Evolutionary conservation across 2,329 filamentous ascomycete species (phyloP), one percentile per base, ranked within the genome.

Genomic region (Xylariaceae sp.): DNA sequence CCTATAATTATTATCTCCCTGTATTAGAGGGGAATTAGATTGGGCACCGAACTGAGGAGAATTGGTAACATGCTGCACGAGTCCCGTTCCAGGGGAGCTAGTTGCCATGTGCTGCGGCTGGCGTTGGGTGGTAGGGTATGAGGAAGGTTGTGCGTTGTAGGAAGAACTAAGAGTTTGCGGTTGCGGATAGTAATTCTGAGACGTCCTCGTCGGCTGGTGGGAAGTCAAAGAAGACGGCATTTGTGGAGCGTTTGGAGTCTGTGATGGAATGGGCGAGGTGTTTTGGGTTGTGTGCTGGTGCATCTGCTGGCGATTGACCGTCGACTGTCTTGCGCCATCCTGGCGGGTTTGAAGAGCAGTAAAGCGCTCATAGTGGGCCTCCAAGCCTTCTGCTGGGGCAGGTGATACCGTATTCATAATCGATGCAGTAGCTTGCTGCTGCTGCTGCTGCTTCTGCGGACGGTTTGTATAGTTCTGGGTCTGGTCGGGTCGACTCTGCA

Each of bases 11-110:
- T 55, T 67, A 32, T 72, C 69, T 5, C 66, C 58, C 48, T 70
- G 68, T 63, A 71, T 64, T 9, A 72, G 61, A 29, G 70, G 69
- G 2, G 70, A 71, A 57, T 70, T 71, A 18, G 65, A 69, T 49
- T 72, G 70, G 2, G 67, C 60, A 20, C 65, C 64, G 42, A 70
- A 71, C 44, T 71, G 70, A 18, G 70, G 70, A 44, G 70, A 71
- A 55, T 71, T 71, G 32, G 68, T 67, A 44, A 70, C 66, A 43
- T 71, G 70, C 44, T 68, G 67, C 48, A 70, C 68, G 40, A 71
- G 68, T 6, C 60, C 63, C 4, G 67, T 64, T n/a, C 60, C 67
- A 20, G 70, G 65, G 16, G 70, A 70, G 29, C 65, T 61, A 20
- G 60, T 69, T 37, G 62, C 59, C 51, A 70, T 65, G 45, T 67